phyloP scores from a whole-genome alignment of 2,329 filamentous ascomycete species.

The Diaporthe aspalathi region DNA sequence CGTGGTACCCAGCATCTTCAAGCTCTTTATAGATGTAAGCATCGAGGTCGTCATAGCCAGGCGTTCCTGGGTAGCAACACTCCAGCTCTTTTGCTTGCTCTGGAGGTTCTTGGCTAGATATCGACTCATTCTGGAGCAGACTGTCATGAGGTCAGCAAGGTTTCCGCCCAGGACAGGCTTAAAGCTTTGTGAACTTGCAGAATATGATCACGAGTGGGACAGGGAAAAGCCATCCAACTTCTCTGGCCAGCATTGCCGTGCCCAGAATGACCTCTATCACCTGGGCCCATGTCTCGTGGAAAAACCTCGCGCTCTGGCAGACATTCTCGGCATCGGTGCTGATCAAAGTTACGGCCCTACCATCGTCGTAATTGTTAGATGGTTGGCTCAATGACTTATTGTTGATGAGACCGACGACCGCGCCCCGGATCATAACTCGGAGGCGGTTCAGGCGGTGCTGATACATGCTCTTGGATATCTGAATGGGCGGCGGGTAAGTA shows the following conservation, averaged over 20 bases:
- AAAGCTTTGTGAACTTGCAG: neutral
- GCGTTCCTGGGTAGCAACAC: neutral
- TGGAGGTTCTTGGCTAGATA: neutral
- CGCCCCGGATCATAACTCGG: neutral
- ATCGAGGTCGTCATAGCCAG: neutral
- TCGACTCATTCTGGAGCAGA: neutral
- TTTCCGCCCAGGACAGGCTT: neutral
- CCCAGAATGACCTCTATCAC: neutral
- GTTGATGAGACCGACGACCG: neutral
- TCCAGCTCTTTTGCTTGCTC: neutral
- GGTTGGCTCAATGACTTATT: neutral
- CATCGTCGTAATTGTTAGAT: neutral
- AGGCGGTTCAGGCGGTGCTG: neutral
- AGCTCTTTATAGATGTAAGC: neutral
- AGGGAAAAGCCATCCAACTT: neutral
- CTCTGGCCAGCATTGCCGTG: neutral
- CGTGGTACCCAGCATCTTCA: neutral
- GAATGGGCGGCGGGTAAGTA: neutral
- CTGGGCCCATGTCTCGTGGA: slow-evolving; percentile 2
- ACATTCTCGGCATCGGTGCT: neutral
- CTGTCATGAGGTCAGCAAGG: neutral
- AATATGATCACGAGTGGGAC: neutral
- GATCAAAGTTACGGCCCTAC: neutral
- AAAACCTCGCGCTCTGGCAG: slow-evolving; percentile 4
- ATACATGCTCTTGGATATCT: slow-evolving; percentile 6